Evolutionary conservation across 2,329 filamentous ascomycete genomes (phyloP).

Genomic region (Fusarium circinatum): DNA sequence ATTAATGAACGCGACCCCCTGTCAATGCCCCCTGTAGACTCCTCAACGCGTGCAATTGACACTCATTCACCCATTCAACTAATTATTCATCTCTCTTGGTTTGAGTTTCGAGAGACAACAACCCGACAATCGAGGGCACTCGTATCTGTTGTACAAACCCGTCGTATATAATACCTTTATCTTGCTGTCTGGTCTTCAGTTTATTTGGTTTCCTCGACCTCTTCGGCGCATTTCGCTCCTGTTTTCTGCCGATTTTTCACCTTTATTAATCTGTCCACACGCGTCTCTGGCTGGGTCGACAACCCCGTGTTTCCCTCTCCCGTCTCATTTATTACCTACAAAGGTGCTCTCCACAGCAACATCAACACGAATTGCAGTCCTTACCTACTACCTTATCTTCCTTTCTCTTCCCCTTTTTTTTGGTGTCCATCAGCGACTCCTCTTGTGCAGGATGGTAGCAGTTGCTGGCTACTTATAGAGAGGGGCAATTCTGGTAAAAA

Average conservation of each 20-base stretch:
- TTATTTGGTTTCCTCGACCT: background rate
- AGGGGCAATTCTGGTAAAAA: slow-evolving; percentile 44
- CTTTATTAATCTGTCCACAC: slow-evolving; percentile 30
- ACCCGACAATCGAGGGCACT: slow-evolving; percentile 12
- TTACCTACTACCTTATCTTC: slow-evolving; percentile 1
- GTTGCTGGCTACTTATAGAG: slow-evolving; percentile 31
- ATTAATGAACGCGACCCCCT: slow-evolving; percentile 33
- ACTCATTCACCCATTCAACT: slow-evolving; percentile 30
- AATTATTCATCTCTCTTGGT: slow-evolving; percentile 23
- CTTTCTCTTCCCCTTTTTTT: background rate
- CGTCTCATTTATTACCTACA: slow-evolving; percentile 10
- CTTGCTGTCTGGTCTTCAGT: background rate
- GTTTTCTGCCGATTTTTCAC: slow-evolving; percentile 9
- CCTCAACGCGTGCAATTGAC: slow-evolving; percentile 36
- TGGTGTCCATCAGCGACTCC: background rate
- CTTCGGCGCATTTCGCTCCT: slow-evolving; percentile 1
- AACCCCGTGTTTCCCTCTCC: slow-evolving; percentile 27
- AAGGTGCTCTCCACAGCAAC: slow-evolving; percentile 22
- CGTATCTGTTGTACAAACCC: slow-evolving; percentile 4
- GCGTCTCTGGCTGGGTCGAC: slow-evolving; percentile 24
- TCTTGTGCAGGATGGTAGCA: slow-evolving; percentile 40
- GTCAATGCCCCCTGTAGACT: slow-evolving; percentile 33
- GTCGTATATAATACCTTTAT: background rate
- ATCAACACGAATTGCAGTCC: slow-evolving; percentile 7
- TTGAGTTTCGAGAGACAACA: slow-evolving; percentile 28